These are phyloP conservation scores for Alliaria petiolata DNA, from an alignment of 345 rosid genomes.

Conservation along the genomic window DNA sequence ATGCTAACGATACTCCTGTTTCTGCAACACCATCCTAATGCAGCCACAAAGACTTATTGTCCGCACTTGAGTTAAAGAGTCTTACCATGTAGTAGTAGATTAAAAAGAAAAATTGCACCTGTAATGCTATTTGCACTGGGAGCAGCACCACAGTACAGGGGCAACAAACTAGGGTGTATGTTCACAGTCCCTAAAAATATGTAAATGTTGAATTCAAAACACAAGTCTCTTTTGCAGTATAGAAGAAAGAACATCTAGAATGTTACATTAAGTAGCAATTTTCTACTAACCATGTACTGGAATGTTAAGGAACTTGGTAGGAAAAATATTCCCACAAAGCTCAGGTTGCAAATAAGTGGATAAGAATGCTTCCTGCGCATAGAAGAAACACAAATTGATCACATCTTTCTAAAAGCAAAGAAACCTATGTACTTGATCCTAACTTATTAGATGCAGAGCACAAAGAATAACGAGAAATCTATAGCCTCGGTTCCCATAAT, in stretches of 20 bases:
- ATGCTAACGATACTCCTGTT: slow-evolving; percentile 93
- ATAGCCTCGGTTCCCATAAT: background rate
- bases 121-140: slow-evolving; percentile 90
- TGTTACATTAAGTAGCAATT: too few species aligned
- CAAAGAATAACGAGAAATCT: background rate
- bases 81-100: background rate
- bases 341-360: slow-evolving; percentile 71
- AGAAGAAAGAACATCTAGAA: background rate
- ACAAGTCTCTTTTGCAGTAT: background rate
- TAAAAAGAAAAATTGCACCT: slow-evolving; percentile 36
- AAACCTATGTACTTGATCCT: background rate
- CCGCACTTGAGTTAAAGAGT: background rate
- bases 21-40: slow-evolving; percentile 80
- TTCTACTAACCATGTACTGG: slow-evolving; percentile 66
- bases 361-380: slow-evolving; percentile 68
- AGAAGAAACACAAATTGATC: background rate
- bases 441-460: background rate
- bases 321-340: slow-evolving; percentile 93
- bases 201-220: background rate
- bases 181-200: slow-evolving; percentile 80
- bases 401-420: too few species aligned
- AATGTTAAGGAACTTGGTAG: slow-evolving; percentile 74
- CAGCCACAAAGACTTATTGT: slow-evolving; percentile 24
- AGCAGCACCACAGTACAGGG: slow-evolving; percentile 91
- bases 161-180: slow-evolving; percentile 89